Evolutionary conservation across 2,329 filamentous ascomycete genomes (phyloP).

Genomic region (Waltergamsia citrina): DNA sequence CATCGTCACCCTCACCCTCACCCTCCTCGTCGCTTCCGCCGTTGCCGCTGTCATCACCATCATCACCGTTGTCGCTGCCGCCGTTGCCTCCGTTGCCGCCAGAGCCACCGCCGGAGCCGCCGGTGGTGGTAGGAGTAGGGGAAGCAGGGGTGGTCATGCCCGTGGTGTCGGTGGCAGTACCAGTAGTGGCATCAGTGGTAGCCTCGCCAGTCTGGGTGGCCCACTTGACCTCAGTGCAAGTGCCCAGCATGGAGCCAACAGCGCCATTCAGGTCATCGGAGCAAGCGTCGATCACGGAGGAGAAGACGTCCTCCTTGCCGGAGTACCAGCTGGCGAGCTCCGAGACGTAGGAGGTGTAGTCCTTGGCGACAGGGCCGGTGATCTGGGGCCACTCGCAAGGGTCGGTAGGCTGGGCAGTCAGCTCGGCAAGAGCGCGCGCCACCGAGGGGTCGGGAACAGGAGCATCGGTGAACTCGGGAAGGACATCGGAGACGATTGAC

Average conservation of each 20-base stretch:
- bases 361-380: slow-evolving; percentile 15
- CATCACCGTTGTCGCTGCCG: background rate
- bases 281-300: slow-evolving; percentile 13
- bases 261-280: slow-evolving; percentile 14
- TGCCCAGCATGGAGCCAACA: background rate
- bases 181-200: background rate
- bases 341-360: slow-evolving; percentile 14
- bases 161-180: background rate
- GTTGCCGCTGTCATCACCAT: background rate
- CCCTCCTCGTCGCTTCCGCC: no score
- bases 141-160: background rate
- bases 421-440: slow-evolving; percentile 8
- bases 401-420: slow-evolving; percentile 13
- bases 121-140: background rate
- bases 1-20: no score
- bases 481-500: slow-evolving; percentile 9
- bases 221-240: background rate
- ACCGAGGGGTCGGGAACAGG: slow-evolving; percentile 11
- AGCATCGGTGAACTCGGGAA: slow-evolving; percentile 10
- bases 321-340: slow-evolving; percentile 13
- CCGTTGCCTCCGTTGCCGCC: background rate
- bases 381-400: slow-evolving; percentile 14
- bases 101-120: background rate
- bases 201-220: background rate
- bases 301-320: slow-evolving; percentile 8